Evolutionary conservation across 2,329 filamentous ascomycete species (phyloP).

Genomic region (Stachybotrys echinatus): DNA sequence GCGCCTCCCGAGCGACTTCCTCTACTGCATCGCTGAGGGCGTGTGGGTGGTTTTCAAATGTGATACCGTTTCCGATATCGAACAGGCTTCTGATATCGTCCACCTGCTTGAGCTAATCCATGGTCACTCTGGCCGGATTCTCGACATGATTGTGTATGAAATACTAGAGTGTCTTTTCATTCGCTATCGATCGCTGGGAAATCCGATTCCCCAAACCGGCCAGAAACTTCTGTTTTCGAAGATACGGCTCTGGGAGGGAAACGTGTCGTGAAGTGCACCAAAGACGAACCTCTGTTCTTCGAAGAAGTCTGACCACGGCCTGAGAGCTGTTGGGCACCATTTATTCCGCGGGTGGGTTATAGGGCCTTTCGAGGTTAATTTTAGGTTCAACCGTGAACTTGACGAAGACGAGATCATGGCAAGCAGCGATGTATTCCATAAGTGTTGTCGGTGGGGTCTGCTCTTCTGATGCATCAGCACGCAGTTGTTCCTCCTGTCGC

Average conservation of each 20-base stretch:
- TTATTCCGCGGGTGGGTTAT: conserved; percentile 21
- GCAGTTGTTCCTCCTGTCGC: conserved; percentile 4
- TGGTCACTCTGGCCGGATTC: conserved; percentile 21
- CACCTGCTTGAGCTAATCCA: conserved; percentile 19
- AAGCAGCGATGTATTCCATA: conserved; percentile 23
- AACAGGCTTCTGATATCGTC: conserved; percentile 13
- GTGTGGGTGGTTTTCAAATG: conserved; percentile 24
- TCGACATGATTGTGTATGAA: conserved; percentile 22
- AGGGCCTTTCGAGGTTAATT: conserved; percentile 17
- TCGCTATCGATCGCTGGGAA: conserved; percentile 3
- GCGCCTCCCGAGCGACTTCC: conserved; percentile 15
- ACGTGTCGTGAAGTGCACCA: conserved; percentile 12
- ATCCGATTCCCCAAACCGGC: conserved; percentile 14
- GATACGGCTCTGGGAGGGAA: conserved; percentile 13
- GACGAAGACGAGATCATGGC: conserved; percentile 17
- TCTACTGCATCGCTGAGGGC: conserved; percentile 17
- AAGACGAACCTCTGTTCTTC: conserved; percentile 15
- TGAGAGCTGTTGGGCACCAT: conserved; percentile 21
- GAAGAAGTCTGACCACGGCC: conserved; percentile 22
- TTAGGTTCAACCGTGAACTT: conserved; percentile 16
- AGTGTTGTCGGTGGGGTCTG: conserved; percentile 19
- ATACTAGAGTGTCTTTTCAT: conserved; percentile 23
- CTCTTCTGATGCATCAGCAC: conserved; percentile 13
- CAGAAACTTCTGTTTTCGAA: conserved; percentile 20
- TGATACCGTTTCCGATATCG: conserved; percentile 19